phyloP scores from a whole-genome alignment of 108 stramenopile species.

The Mayamaea pseudoterrestris region DNA sequence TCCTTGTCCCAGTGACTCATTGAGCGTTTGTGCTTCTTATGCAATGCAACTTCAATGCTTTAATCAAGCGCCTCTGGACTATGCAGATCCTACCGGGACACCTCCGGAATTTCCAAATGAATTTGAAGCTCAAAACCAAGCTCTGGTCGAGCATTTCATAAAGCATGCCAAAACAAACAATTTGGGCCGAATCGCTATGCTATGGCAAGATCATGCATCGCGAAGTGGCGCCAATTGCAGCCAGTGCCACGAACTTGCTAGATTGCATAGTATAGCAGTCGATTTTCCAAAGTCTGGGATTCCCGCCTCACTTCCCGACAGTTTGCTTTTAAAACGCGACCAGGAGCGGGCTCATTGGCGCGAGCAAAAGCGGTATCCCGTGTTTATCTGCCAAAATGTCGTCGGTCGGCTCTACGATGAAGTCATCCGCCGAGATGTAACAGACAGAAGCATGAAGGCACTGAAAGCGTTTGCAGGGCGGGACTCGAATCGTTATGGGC shows the following conservation, averaged over 20 bases:
- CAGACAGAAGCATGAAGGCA: background rate
- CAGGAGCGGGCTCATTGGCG: conserved; percentile 3
- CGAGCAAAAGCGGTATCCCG: background rate
- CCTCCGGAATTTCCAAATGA: too few species aligned
- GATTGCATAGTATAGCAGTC: conserved; percentile 4
- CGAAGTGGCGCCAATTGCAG: background rate
- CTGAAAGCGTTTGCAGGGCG: background rate
- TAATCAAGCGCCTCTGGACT: conserved; percentile 12
- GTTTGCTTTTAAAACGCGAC: background rate
- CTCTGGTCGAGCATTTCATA: conserved; percentile 14
- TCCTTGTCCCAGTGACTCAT: too few species aligned
- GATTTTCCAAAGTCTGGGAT: conserved; percentile 11
- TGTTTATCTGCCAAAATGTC: background rate
- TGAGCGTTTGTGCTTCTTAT: too few species aligned
- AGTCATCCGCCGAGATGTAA: too few species aligned
- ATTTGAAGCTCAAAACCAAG: conserved; percentile 1
- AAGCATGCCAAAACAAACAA: conserved; percentile 13
- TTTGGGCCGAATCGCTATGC: conserved; percentile 5
- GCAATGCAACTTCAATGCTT: too few species aligned
- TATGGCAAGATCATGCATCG: conserved; percentile 8
- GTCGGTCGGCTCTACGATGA: conserved; percentile 9
- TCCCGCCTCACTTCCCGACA: conserved; percentile 4
- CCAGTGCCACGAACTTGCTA: conserved; percentile 3
- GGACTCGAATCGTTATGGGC: background rate
- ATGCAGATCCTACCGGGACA: conserved; percentile 1